Percentiles rank a stretch among this genome's conserved stretches.
These are phyloP conservation scores for Lactarius pseudohatsudake DNA, from an alignment of 768 basidiomycete species.

Conservation along the genomic window DNA sequence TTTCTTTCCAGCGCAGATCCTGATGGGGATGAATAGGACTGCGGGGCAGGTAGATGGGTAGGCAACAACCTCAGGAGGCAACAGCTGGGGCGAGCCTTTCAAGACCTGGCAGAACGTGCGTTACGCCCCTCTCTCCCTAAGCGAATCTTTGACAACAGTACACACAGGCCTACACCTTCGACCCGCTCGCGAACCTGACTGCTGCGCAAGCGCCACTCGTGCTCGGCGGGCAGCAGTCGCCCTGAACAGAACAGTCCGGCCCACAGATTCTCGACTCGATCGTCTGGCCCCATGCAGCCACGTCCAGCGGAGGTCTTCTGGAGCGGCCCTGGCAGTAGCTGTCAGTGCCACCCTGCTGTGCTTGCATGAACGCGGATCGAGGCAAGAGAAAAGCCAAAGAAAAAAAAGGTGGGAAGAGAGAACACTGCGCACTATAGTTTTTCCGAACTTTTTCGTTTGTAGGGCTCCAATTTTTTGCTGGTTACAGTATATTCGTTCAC, in stretches of 20 bases:
- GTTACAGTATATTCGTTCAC: too few relatives aligned
- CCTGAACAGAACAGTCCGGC: constrained; percentile 70
- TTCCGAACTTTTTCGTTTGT: too few relatives aligned
- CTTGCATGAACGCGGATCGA: constrained; percentile 44
- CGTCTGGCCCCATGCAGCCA: constrained; percentile 71
- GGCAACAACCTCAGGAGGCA: constrained; percentile 46
- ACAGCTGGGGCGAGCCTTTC: constrained; percentile 77
- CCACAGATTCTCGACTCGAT: constrained; percentile 66
- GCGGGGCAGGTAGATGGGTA: constrained; percentile 71
- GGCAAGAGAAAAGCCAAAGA: too few relatives aligned
- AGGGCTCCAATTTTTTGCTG: too few relatives aligned
- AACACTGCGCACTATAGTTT: too few relatives aligned
- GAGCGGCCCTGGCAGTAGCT: constrained; percentile 48
- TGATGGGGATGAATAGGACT: constrained; percentile 44
- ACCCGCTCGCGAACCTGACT: constrained; percentile 61
- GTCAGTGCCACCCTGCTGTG: constrained; percentile 53
- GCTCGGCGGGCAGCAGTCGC: constrained; percentile 61
- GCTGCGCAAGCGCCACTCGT: constrained; percentile 51
- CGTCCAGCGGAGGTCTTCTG: constrained; percentile 77
- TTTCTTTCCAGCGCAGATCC: not conserved
- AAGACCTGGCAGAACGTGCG: constrained; percentile 45
- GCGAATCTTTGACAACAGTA: not conserved
- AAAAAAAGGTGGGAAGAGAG: too few relatives aligned
- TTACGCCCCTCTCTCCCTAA: not conserved
- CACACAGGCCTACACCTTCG: constrained; percentile 63